Conservation (phyloP, 495 filamentous ascomycete genomes). For the Talaromyces stipitatus region DNA sequence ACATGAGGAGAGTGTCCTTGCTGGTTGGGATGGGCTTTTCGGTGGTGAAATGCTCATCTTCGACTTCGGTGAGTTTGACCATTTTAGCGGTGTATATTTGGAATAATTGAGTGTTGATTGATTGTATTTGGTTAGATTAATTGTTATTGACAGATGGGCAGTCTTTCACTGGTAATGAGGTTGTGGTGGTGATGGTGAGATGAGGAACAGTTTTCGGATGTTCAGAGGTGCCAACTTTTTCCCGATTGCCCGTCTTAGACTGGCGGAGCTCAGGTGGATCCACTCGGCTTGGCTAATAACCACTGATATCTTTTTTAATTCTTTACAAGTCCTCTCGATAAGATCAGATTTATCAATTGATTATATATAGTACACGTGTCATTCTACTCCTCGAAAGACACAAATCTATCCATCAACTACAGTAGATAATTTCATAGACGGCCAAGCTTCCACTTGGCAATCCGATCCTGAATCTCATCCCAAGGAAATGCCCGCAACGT, state of each 20-base stretch:
- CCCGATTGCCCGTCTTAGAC: background rate
- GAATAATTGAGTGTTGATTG: background rate
- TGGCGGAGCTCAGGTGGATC: background rate
- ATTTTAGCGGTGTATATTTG: constrained; percentile 45
- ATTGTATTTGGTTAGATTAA: background rate
- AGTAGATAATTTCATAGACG: constrained; percentile 38
- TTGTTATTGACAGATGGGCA: background rate
- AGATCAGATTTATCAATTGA: too few relatives aligned
- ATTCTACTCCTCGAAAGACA: background rate
- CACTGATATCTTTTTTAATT: background rate
- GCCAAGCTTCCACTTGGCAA: constrained; percentile 77
- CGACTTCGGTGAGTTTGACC: constrained; percentile 94
- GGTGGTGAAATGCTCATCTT: constrained; percentile 83
- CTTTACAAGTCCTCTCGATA: too few relatives aligned
- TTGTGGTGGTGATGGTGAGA: background rate
- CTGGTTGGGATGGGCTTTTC: constrained; percentile 59
- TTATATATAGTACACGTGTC: background rate
- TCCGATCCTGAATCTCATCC: constrained; percentile 81
- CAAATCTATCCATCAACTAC: background rate
- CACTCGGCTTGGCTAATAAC: background rate
- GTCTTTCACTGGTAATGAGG: background rate
- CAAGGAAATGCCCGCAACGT: constrained; percentile 54
- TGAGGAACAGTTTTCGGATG: too few relatives aligned
- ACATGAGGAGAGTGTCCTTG: constrained; percentile 38
- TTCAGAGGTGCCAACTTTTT: constrained; percentile 4